Percentiles rank a stretch among this genome's conserved stretches.
Evolutionary conservation across 2,329 filamentous ascomycete genomes (phyloP).

Genomic region (Talaromyces sp.): DNA sequence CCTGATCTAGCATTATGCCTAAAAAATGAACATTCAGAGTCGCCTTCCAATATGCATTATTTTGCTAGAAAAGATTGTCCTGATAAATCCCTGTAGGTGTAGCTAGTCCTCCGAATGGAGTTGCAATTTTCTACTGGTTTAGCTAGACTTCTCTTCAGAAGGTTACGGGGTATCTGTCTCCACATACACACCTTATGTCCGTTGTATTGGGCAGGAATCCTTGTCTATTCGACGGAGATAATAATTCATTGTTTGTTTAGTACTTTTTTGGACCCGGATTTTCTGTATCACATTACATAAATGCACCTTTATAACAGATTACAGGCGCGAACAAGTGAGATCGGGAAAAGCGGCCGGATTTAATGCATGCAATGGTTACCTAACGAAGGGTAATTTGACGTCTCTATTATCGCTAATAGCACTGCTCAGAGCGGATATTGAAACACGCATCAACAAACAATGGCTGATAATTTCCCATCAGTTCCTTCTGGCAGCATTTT

Average conservation of each 20-base stretch:
- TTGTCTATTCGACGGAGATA: neutral
- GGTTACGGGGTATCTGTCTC: too few species aligned
- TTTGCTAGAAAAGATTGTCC: neutral
- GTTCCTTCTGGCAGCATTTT: neutral
- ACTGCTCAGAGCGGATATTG: neutral
- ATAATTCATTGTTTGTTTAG: too few species aligned
- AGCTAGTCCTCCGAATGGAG: neutral
- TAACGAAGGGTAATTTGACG: neutral
- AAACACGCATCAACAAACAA: neutral
- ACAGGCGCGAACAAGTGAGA: neutral
- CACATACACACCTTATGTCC: too few species aligned
- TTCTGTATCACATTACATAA: neutral
- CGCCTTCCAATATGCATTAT: too few species aligned
- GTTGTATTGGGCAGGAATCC: neutral
- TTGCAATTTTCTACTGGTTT: neutral
- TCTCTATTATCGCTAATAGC: too few species aligned
- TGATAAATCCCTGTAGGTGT: neutral
- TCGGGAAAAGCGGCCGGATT: neutral
- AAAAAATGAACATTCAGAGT: too few species aligned
- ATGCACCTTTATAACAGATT: neutral
- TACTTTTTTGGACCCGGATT: neutral
- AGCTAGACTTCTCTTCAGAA: too few species aligned
- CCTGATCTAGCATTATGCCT: too few species aligned
- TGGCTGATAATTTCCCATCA: neutral
- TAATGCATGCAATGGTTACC: neutral